Conservation (phyloP, 352 stramenopile species). For the Phytophthora ramorum region DNA sequence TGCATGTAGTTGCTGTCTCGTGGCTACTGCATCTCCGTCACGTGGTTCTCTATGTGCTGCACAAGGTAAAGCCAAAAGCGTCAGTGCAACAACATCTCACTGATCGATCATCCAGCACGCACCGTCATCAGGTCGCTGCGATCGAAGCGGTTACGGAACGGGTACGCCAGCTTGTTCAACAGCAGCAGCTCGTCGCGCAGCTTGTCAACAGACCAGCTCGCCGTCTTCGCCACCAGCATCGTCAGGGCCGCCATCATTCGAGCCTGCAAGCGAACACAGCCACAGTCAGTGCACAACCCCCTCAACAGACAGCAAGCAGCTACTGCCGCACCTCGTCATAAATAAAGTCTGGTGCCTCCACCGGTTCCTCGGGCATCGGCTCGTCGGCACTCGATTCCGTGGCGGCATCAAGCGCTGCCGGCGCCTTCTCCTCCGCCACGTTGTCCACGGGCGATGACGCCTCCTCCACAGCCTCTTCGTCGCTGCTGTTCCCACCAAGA, state of each 20-base stretch:
- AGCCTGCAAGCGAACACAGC: constrained; percentile 35
- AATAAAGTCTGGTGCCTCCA: constrained; percentile 62
- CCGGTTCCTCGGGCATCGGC: constrained; percentile 24
- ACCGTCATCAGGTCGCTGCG: constrained; percentile 76
- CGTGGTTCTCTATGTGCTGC: constrained; percentile 38
- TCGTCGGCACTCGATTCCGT: constrained; percentile 21
- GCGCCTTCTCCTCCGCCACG: constrained; percentile 11
- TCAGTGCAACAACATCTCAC: constrained; percentile 4
- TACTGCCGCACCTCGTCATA: constrained; percentile 78
- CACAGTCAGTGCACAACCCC: neutral
- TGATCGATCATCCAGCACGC: neutral
- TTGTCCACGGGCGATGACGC: neutral
- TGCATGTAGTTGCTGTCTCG: neutral
- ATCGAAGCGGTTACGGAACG: constrained; percentile 68
- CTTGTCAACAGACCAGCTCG: constrained; percentile 74
- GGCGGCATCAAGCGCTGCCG: constrained; percentile 1
- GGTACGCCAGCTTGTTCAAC: constrained; percentile 76
- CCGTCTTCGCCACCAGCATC: constrained; percentile 65
- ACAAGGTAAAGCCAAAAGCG: constrained; percentile 4
- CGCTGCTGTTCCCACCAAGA: constrained; percentile 38
- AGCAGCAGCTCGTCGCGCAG: constrained; percentile 73
- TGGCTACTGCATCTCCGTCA: constrained; percentile 29
- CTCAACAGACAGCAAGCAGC: neutral
- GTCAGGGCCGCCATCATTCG: constrained; percentile 60
- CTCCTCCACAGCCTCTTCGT: constrained; percentile 28